These are phyloP conservation scores for Fraxinus floribunda DNA, from an alignment of 305 asterid genomes.

Conservation along the genomic window DNA sequence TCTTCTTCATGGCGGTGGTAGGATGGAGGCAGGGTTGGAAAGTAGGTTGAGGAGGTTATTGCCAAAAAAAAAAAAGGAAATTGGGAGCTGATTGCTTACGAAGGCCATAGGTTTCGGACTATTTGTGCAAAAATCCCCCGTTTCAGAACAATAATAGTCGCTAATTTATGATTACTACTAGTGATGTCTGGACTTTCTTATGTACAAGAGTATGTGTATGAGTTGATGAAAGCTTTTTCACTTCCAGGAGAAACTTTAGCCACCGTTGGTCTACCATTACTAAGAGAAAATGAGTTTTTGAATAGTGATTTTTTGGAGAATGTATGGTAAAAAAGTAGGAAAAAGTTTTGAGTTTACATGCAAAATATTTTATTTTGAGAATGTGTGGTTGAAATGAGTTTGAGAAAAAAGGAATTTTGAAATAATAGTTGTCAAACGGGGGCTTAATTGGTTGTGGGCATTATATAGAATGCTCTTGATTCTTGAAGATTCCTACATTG, in stretches of 20 bases:
- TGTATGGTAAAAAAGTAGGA: neutral
- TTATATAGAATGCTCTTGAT: neutral
- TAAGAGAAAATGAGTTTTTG: neutral
- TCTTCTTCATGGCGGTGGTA: neutral
- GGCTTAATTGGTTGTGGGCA: neutral
- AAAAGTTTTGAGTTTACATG: neutral
- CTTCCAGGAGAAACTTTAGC: neutral
- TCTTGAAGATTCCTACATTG: neutral
- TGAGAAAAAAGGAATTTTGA: neutral
- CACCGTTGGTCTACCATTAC: too few species aligned
- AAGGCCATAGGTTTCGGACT: neutral
- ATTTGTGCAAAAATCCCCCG: neutral
- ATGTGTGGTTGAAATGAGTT: neutral
- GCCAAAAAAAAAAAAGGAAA: neutral
- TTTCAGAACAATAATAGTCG: neutral
- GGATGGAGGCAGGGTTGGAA: neutral
- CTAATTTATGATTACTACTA: neutral
- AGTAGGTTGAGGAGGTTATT: neutral
- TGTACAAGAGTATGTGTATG: neutral
- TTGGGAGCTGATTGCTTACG: neutral
- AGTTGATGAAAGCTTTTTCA: neutral
- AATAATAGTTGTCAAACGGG: neutral
- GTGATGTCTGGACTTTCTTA: too few species aligned
- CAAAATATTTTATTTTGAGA: neutral
- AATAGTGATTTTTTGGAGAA: neutral